Conservation (phyloP, 768 basidiomycete species). For the Lactarius pseudohatsudake region DNA sequence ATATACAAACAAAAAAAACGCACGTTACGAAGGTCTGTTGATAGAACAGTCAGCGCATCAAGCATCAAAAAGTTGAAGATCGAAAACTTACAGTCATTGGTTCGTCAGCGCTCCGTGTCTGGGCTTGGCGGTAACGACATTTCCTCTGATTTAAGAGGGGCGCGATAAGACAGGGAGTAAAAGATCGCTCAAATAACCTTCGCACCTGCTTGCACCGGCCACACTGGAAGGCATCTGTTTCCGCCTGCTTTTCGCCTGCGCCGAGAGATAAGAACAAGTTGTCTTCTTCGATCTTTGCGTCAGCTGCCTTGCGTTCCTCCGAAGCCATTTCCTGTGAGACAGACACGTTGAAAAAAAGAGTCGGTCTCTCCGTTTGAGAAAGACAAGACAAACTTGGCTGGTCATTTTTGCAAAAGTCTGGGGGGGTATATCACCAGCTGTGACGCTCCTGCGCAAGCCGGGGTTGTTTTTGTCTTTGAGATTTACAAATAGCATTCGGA, state of each 20-base stretch:
- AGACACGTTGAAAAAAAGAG: background rate
- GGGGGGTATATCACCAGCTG: conserved; percentile 74
- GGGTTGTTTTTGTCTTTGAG: conserved; percentile 96
- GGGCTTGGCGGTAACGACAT: conserved; percentile 92
- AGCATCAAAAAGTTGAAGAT: conserved; percentile 17
- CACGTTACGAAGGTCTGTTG: conserved; percentile 85
- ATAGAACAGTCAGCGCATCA: conserved; percentile 4
- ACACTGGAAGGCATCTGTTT: conserved; percentile 98
- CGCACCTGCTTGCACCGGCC: conserved; percentile 85
- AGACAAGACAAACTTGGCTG: conserved; percentile 60
- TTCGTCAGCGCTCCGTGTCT: conserved; percentile 97
- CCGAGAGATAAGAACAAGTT: conserved; percentile 91
- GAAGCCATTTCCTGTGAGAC: conserved; percentile 87
- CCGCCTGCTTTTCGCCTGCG: conserved; percentile 86
- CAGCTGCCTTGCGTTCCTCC: conserved; percentile 83
- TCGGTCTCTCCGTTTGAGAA: background rate
- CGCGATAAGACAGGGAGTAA: background rate
- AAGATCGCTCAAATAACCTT: background rate
- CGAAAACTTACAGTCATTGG: conserved; percentile 83
- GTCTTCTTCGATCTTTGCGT: conserved; percentile 76
- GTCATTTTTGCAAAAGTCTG: conserved; percentile 76
- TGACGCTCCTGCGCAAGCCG: conserved; percentile 76
- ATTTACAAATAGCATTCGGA: conserved; percentile 88
- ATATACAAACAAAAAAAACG: conserved; percentile 32
- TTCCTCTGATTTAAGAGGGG: conserved; percentile 53